phyloP scores from a whole-genome alignment of 768 basidiomycete genomes.

The Leccinellum albellum region DNA sequence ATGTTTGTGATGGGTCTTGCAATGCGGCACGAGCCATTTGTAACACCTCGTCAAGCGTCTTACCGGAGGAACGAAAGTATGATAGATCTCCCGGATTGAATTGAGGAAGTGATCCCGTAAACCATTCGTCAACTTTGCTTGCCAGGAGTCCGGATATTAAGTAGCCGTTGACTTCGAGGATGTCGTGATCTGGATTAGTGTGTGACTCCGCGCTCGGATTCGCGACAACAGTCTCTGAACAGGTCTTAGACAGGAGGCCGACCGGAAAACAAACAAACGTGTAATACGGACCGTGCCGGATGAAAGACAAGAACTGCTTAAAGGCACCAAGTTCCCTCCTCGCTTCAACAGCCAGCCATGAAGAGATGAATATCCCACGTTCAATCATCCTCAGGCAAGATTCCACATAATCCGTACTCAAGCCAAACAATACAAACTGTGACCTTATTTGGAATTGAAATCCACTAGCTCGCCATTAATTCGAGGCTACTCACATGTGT shows the following conservation, averaged over 20 bases:
- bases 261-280: constrained; percentile 3
- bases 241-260: constrained; percentile 17
- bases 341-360: constrained; percentile 65
- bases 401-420: constrained; percentile 47
- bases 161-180: constrained; percentile 78
- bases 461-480: constrained; percentile 7
- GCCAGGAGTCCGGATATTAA: constrained; percentile 64
- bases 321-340: constrained; percentile 69
- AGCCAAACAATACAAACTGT: constrained; percentile 51
- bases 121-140: constrained; percentile 78
- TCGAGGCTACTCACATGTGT: constrained; percentile 48
- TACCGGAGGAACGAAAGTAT: constrained; percentile 21
- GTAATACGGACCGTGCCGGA: constrained; percentile 59
- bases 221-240: constrained; percentile 45
- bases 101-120: constrained; percentile 51
- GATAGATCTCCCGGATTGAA: constrained; percentile 32
- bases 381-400: constrained; percentile 51
- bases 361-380: constrained; percentile 58
- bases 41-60: constrained; percentile 37
- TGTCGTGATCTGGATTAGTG: constrained; percentile 54
- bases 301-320: constrained; percentile 75
- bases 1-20: constrained; percentile 42
- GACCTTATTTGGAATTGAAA: constrained; percentile 42
- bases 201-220: constrained; percentile 52
- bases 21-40: constrained; percentile 47